Evolutionary conservation across 2,329 filamentous ascomycete genomes (phyloP), one percentile per base, ranked within the genome.

Genomic region (Pyrenophora graminea): DNA sequence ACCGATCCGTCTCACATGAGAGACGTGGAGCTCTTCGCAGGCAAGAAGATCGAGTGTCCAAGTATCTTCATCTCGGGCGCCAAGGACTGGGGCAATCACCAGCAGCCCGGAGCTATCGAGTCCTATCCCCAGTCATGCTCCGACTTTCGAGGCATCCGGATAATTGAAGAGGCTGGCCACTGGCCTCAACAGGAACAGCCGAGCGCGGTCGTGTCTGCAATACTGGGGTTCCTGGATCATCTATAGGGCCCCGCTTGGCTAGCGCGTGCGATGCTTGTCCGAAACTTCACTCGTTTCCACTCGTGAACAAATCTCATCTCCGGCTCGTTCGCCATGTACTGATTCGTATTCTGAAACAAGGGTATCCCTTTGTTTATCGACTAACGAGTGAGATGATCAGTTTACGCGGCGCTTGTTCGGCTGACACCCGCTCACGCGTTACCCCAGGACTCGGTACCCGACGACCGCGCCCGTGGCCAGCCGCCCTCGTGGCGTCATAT

Each of bases 131-230:
- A 76, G 6, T 75, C 76, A 0, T 86, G 83, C 56, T 73, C 69
- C 21, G 77, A 80, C 51, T 87, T 84, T 63, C 75, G 76, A 42
- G 81, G 82, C 0, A 69, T 75, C 30, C 79, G 66, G 42, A 71
- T 85, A 15, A 73, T 89, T 10, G 79, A 85, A 13, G 79, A 79
- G 0, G 85, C 85, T 4, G 86, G 86, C 0, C 87, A 89, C 73
- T 89, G 86, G 86, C 80, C 86, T 31, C 85, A 87, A 64, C 84
- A 88, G 69, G 85, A 89, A 67, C 77, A 83, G 64, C 80, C 84
- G 1, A 78, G 82, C 58, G 77, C 73, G 46, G 82, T 85, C 7
- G 72, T 77, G 0, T 65, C 76, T 45, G 75, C 76, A 49, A 72
- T 85, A 33, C 51, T 79, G 55, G 67, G 64, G 8, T 80, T 85